Evolutionary conservation across 495 filamentous ascomycete genomes (phyloP), one percentile per base, ranked within the genome.

Genomic region (Neurospora intermedia): DNA sequence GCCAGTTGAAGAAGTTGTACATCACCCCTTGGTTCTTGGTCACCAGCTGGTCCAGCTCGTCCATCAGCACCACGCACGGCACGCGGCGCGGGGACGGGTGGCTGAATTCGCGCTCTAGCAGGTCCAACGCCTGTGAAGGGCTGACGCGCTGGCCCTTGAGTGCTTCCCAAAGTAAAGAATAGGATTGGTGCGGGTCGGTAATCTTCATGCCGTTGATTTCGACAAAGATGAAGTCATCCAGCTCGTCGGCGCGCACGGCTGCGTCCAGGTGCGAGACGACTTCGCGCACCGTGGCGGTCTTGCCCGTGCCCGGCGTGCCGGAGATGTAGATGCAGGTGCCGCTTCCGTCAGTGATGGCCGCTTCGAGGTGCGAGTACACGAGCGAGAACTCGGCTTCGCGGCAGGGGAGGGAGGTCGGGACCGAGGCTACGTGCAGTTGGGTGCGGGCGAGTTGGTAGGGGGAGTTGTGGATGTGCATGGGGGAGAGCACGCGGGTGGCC

Each of bases 1-100:
- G 96, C 96, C 96, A 99, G 78, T 99, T 99, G 88, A 99, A 99
- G 82, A 99, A 99, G 79, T 99, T 99, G 84, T 99, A 99, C 96
- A 99, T 99, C 79, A 99, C 96, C 38, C 92, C 93, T 77, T 99
- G 96, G 78, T 96, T 97, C 74, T 93, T 94, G 27, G 96, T 99
- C 3, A 98, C 96, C 6, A 99, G 88, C 79, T 99, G 96, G 82
- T 99, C 96, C 48, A 99, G 88, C 83, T 99, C 96, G 78, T 99
- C 96, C 96, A 99, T 99, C 48, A 99, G 83, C 9, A 99, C 96
- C 38, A 99, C 96, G 78, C 96, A 98, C 0, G 96, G 96, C 13
- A 97, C 93, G 69, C 94, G 87, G 62, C 96, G 89, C 48, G 96
- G 96, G 69, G 89, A 93, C 0, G 96, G 96, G 71, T 93, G 88